Evolutionary conservation across 352 stramenopile genomes (phyloP).

Genomic region (Phytopythium delawarense): DNA sequence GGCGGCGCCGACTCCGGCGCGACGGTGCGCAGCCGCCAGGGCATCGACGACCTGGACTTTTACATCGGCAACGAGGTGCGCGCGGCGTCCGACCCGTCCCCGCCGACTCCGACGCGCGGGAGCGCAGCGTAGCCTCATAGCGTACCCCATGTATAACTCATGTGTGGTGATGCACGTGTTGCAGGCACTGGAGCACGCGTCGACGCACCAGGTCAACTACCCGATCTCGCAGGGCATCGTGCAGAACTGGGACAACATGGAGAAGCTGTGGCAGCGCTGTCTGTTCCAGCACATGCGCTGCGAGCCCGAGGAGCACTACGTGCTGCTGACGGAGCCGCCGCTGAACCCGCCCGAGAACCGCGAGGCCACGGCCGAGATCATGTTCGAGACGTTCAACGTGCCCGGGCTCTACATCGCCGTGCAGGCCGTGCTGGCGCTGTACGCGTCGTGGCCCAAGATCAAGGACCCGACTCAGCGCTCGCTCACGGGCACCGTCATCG

Average conservation of each 20-base stretch:
- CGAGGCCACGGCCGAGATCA: conserved; percentile 94
- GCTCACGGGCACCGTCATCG: conserved; percentile 93
- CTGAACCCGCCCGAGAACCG: conserved; percentile 95
- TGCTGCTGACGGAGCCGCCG: conserved; percentile 89
- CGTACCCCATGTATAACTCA: neutral
- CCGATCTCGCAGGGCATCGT: conserved; percentile 88
- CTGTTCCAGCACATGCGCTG: conserved; percentile 93
- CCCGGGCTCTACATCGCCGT: conserved; percentile 94
- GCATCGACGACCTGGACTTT: conserved; percentile 94
- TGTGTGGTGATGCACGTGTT: neutral
- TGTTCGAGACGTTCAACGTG: conserved; percentile 97
- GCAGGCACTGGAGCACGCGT: conserved; percentile 77
- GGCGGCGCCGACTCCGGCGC: conserved; percentile 48
- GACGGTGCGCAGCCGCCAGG: conserved; percentile 80
- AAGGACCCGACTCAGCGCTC: conserved; percentile 83
- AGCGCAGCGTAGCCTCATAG: neutral
- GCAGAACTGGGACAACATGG: conserved; percentile 96
- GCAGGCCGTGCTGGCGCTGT: conserved; percentile 93
- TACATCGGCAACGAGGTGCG: conserved; percentile 91
- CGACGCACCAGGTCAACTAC: conserved; percentile 91
- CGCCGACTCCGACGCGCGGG: neutral
- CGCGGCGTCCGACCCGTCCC: neutral
- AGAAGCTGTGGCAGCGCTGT: conserved; percentile 92
- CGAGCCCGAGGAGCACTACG: conserved; percentile 93
- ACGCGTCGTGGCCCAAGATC: conserved; percentile 92